Conservation (phyloP, 805 yeast species). For the Teunomyces panamensis region DNA sequence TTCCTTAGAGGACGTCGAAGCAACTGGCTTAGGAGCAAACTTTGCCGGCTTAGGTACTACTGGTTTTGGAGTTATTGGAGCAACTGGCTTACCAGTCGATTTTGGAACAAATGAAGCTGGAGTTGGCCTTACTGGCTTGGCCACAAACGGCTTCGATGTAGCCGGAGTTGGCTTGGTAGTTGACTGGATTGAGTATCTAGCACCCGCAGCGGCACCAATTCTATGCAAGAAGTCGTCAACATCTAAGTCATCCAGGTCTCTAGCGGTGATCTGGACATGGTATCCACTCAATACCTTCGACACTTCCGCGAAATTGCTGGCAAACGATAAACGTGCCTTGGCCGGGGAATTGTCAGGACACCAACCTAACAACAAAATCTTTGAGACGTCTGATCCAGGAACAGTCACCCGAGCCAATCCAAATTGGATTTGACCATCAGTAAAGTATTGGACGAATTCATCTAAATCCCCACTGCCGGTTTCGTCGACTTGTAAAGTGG, state of each 20-base stretch:
- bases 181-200: constrained; percentile 75
- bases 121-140: constrained; percentile 29
- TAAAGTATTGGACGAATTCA: constrained; percentile 78
- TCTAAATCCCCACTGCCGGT: constrained; percentile 64
- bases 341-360: constrained; percentile 93
- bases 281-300: constrained; percentile 72
- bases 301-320: constrained; percentile 73
- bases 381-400: constrained; percentile 87
- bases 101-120: constrained; percentile 29
- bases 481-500: constrained; percentile 45
- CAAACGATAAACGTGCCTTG: constrained; percentile 72
- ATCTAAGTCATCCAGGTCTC: constrained; percentile 87
- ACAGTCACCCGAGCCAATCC: constrained; percentile 87
- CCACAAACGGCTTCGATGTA: constrained; percentile 23
- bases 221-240: constrained; percentile 70
- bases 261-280: constrained; percentile 96
- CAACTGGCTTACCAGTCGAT: constrained; percentile 37
- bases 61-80: constrained; percentile 9
- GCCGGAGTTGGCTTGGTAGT: constrained; percentile 11
- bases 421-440: constrained; percentile 84
- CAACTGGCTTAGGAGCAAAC: constrained; percentile 24
- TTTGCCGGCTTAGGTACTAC: constrained; percentile 20
- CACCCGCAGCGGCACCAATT: constrained; percentile 91
- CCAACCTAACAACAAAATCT: constrained; percentile 88
- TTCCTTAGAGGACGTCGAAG: constrained; percentile 27